Conservation (phyloP, 257 asterid genomes). For the Voacanga thouarsii region DNA sequence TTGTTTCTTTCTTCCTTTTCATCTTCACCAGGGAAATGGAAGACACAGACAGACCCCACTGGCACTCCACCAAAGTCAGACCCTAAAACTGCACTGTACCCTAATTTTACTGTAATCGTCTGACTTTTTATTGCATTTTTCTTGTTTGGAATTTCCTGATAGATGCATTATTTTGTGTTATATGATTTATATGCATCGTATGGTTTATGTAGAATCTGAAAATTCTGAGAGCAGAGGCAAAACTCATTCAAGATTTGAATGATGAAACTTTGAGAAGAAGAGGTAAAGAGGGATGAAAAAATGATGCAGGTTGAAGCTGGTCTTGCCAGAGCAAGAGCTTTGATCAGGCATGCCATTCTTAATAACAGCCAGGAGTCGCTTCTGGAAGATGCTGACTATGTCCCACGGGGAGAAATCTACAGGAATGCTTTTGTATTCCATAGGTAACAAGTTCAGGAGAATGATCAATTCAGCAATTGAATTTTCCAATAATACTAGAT, state of each 20-base stretch:
- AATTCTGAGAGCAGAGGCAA: conserved; percentile 46
- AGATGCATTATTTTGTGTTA: neutral
- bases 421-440: too few species aligned
- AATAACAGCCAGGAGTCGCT: conserved; percentile 20
- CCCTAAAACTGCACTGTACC: conserved; percentile 41
- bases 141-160: neutral
- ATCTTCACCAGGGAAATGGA: conserved; percentile 31
- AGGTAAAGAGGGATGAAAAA: conserved; percentile 35
- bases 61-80: conserved; percentile 1
- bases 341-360: conserved; percentile 36
- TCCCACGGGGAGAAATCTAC: conserved; percentile 44
- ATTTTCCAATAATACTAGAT: too few species aligned
- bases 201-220: conserved; percentile 40
- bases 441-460: too few species aligned
- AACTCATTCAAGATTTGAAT: conserved; percentile 37
- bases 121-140: neutral
- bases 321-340: conserved; percentile 47
- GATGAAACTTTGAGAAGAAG: conserved; percentile 32
- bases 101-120: conserved; percentile 43
- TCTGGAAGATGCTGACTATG: conserved; percentile 30
- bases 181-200: neutral
- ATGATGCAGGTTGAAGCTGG: conserved; percentile 46
- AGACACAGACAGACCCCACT: conserved; percentile 29
- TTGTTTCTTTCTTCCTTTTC: conserved; percentile 29
- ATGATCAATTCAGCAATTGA: too few species aligned